Base-by-base conservation (phyloP, 2,329 filamentous ascomycete genomes). In the Colletotrichum karsti region DNA sequence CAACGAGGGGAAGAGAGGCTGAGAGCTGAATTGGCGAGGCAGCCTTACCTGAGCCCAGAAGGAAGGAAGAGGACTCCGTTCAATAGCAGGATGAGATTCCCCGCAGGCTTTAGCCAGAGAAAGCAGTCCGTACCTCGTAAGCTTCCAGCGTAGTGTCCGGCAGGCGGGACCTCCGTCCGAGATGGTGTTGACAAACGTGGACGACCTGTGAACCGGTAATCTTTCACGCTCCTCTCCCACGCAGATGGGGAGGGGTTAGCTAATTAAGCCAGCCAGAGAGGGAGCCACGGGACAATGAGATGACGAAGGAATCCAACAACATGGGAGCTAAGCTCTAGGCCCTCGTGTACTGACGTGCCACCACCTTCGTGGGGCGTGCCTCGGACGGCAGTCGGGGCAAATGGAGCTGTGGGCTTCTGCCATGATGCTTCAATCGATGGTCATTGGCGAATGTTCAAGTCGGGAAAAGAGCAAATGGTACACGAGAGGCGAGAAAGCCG, bases 11-110 rank as follows among this genome's bases (percentile, higher is more conserved):
- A 39, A 53, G 12, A 39, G 55, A 69, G 63, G 63, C 62, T 57
- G 48, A 67, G 41, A 62, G 55, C 66, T 62, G 55, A 57, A 48
- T 42, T 46, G 50, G 51, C 51, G 30, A 69, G 28, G 22, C 55
- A 69, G 62, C 66, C 62, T 62, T 57, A 69, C 62, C 55, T 51
- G 51, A 42, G 50, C 24, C 42, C 33, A 39, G 35, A n/a, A 51
- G 24, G 35, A n/a, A 51, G 24, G 42, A 30, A 50, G 53, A 46
- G 37, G 37, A 7, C 46, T 37, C 30, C 37, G 30, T 57, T 13
- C 28, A 48, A 46, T 44, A 24, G 15, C 26, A 69, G 55, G 48
- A 62, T 62, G 13, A 37, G 13, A 20, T 26, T 56, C 54, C 62
- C 48, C 37, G 63, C 26, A 55, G 51, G 41, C 55, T 59, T 28